These are phyloP conservation scores for Balamuthia mandrillaris DNA, from an alignment of 208 protist genomes.

Conservation along the genomic window DNA sequence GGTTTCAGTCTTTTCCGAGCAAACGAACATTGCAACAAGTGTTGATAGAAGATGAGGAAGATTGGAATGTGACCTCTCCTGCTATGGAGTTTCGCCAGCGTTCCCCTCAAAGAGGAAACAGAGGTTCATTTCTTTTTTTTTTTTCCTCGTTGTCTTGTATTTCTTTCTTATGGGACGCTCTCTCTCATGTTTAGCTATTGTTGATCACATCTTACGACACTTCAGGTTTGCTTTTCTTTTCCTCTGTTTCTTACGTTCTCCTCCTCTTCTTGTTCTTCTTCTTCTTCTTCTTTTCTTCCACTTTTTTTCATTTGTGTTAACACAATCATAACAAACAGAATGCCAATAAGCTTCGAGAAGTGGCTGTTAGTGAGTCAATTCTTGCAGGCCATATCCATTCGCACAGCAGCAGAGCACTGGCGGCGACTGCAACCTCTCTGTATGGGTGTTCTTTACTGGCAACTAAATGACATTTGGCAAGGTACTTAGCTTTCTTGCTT, in stretches of 20 bases:
- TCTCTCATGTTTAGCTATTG: slow-evolving; percentile 4
- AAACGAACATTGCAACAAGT: neutral
- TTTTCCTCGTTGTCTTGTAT: neutral
- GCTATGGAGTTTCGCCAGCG: slow-evolving; percentile 49
- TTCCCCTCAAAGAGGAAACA: slow-evolving; percentile 42
- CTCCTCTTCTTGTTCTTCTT: too few species aligned
- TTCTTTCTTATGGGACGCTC: neutral
- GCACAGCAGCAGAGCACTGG: slow-evolving; percentile 59
- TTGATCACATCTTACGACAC: slow-evolving; percentile 53
- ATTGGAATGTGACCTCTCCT: slow-evolving; percentile 37
- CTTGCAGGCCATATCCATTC: slow-evolving; percentile 54
- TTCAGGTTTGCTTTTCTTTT: too few species aligned
- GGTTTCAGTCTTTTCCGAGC: slow-evolving; percentile 61
- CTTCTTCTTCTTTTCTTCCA: too few species aligned
- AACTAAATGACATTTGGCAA: slow-evolving; percentile 72
- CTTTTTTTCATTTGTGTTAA: too few species aligned
- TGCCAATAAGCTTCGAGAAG: slow-evolving; percentile 40
- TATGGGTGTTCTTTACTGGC: slow-evolving; percentile 77
- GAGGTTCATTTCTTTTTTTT: neutral
- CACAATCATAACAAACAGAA: too few species aligned
- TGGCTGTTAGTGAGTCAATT: slow-evolving; percentile 55
- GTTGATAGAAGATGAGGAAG: neutral
- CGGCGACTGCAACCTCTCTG: slow-evolving; percentile 54
- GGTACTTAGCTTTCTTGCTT: neutral
- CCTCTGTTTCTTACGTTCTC: too few species aligned